Conservation (phyloP, 2,329 filamentous ascomycete genomes). For the Aspergillus latus region DNA sequence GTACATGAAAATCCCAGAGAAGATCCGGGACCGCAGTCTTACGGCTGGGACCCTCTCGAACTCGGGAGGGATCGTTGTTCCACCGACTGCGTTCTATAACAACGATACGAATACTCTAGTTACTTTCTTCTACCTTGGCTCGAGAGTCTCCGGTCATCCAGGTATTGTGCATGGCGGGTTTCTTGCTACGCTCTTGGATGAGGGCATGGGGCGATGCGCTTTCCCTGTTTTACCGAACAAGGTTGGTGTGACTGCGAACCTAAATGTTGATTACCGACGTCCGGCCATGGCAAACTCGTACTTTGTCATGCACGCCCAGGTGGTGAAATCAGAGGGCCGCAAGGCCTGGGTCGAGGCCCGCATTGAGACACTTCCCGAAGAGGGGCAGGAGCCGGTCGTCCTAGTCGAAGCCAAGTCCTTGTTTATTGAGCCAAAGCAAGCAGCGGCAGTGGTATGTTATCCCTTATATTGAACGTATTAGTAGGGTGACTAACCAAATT, state of each 20-base stretch:
- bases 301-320: constrained; percentile 75
- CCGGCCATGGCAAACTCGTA: constrained; percentile 75
- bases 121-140: constrained; percentile 73
- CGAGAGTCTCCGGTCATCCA: constrained; percentile 81
- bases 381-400: constrained; percentile 63
- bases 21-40: constrained; percentile 70
- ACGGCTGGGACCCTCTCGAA: constrained; percentile 79
- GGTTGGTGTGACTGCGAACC: constrained; percentile 75
- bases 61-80: constrained; percentile 72
- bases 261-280: constrained; percentile 78
- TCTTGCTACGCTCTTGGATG: constrained; percentile 88
- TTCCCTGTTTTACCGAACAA: constrained; percentile 86
- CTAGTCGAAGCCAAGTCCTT: constrained; percentile 81
- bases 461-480: neutral
- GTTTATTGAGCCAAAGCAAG: constrained; percentile 85
- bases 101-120: constrained; percentile 67
- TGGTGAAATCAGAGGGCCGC: constrained; percentile 81
- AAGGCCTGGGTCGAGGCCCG: constrained; percentile 92
- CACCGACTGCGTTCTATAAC: constrained; percentile 75
- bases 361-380: constrained; percentile 72
- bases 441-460: constrained; percentile 68
- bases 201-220: constrained; percentile 82
- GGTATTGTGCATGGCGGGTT: constrained; percentile 89
- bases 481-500: neutral
- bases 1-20: constrained; percentile 77